Evolutionary conservation across 805 yeast species (phyloP), one percentile per base, ranked within the genome.

Genomic region (Metschnikowia gelsemii): DNA sequence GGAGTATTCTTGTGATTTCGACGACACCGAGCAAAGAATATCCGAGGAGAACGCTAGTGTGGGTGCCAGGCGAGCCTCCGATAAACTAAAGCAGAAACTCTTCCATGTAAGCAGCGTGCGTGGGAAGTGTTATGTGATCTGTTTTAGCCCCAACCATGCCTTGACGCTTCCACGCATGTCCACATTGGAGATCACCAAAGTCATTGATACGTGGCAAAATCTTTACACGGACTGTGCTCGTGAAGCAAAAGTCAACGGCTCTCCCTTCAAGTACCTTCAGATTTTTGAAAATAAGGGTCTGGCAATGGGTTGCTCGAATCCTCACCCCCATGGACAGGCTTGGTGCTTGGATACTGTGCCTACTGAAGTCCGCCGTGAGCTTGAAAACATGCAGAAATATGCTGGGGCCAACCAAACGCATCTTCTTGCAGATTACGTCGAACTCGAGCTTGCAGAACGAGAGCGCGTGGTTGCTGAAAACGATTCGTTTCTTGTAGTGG

Each of bases 311-410:
- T 84, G 90, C 56, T 82, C 88, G 3, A 84, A 84, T 56, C 84
- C 87, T 2, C 91, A 84, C 61, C 89, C 90, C 6, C 91, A 84
- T 56, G 87, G 90, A 20, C 91, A 84, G 63, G 87, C 84, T 11
- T 84, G 91, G 91, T 78, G 84, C 61, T 67, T 82, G 41, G 81
- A 75, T 48, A 60, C 70, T 5, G 64, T 82, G 11, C 90, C 91
- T 5, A 77, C 77, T 26, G 89, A 83, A 62, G 85, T 84, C 8
- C 70, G 68, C 16, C 68, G 72, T 39, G 89, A 84, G 59, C 64
- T 80, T 35, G 60, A 54, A 3, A 70, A 78, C 35, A 68, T 84
- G 70, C 58, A 56, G 2, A 65, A 70, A 31, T 84, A 84, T 56
- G 49, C 55, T 17, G 51, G 57, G 8, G 57, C 64, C 43, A 55